Evolutionary conservation across 192 early-diverging fungal species (phyloP).

Genomic region (Backusella tarrabulga): DNA sequence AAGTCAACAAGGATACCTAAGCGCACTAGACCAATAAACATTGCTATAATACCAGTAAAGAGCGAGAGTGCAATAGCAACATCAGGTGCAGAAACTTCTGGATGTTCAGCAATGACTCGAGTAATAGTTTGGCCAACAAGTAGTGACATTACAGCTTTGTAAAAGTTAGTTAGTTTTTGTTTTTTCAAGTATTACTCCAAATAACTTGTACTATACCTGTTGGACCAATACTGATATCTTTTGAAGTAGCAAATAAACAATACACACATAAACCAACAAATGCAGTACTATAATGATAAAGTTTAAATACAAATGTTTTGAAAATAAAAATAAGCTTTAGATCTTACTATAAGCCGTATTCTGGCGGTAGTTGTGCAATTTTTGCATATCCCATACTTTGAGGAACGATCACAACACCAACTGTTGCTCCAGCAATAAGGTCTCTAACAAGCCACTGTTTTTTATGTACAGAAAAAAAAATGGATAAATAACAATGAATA

Average conservation of each 20-base stretch:
- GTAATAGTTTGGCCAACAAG: conserved; percentile 70
- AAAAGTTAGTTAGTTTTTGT: neutral
- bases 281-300: conserved; percentile 37
- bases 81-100: conserved; percentile 35
- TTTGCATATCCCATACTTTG: conserved; percentile 77
- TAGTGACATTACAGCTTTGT: conserved; percentile 70
- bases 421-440: conserved; percentile 72
- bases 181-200: neutral
- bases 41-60: conserved; percentile 72
- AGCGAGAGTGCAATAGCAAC: conserved; percentile 71
- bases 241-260: conserved; percentile 76
- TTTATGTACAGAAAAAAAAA: neutral
- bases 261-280: conserved; percentile 60
- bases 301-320: neutral
- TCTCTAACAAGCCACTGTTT: conserved; percentile 50
- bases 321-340: neutral
- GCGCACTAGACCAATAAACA: conserved; percentile 76
- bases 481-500: neutral
- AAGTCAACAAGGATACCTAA: conserved; percentile 91
- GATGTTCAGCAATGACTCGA: conserved; percentile 20
- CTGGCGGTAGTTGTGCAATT: conserved; percentile 61
- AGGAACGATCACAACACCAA: conserved; percentile 74
- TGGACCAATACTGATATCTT: conserved; percentile 72
- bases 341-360: conserved; percentile 74
- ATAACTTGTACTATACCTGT: conserved; percentile 21